phyloP scores from a whole-genome alignment of 768 basidiomycete species.

The Collybiopsis confluens region DNA sequence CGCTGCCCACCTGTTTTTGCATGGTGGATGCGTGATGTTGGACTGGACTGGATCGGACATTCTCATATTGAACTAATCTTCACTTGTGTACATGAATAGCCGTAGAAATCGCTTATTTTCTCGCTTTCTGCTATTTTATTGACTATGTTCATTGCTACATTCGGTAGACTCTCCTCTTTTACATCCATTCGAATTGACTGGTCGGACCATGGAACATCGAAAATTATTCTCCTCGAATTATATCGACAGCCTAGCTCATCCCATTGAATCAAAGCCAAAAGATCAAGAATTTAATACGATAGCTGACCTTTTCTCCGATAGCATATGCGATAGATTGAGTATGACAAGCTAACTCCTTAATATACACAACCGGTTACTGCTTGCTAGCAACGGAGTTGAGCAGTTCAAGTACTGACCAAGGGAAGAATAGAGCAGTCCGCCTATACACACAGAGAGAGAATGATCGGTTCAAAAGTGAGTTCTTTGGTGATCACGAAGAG shows the following conservation, averaged over 20 bases:
- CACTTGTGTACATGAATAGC: too few relatives aligned
- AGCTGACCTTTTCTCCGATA: background rate
- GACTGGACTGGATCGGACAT: too few relatives aligned
- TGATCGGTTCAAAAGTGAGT: too few relatives aligned
- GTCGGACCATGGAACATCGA: too few relatives aligned
- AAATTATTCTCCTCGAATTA: background rate
- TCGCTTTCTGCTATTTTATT: too few relatives aligned
- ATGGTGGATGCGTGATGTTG: too few relatives aligned
- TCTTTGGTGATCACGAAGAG: background rate
- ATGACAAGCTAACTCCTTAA: background rate
- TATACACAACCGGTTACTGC: background rate
- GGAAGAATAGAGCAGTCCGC: constrained; percentile 9
- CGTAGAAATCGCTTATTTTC: too few relatives aligned
- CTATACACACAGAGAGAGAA: background rate
- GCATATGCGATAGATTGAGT: background rate
- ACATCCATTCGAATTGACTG: too few relatives aligned
- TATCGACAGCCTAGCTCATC: background rate
- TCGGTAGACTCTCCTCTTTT: too few relatives aligned
- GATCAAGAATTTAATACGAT: background rate
- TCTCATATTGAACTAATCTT: too few relatives aligned
- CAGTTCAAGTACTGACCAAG: constrained; percentile 1
- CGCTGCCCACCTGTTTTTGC: too few relatives aligned
- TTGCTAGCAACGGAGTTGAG: background rate
- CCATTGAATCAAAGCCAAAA: background rate
- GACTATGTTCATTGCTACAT: too few relatives aligned